Evolutionary conservation across 805 yeast genomes (phyloP), one percentile per base, ranked within the genome.

Genomic region (Candida pseudofarinosa): DNA sequence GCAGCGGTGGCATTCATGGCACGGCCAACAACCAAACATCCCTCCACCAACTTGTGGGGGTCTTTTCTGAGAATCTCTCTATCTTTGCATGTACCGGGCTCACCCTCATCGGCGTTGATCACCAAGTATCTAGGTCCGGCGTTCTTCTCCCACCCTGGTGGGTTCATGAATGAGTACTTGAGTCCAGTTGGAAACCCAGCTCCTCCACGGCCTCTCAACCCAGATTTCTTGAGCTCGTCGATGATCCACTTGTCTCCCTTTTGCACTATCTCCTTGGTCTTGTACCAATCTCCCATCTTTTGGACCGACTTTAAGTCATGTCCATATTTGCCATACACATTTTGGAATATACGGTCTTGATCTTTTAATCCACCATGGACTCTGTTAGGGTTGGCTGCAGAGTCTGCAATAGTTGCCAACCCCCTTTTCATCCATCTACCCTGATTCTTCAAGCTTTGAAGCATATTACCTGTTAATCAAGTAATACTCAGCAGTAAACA

Each of bases 1-100:
- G 95, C 96, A 42, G 95, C 95, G 30, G 93, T 80, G 33, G 95
- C 95, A 65, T 88, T 88, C 95, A 88, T 88, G 32, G 88, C 95
- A 49, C 95, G 74, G 40, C 96, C 96, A 16, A 93, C 89, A 50
- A 88, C 74, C 40, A 88, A 70, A 70, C 96, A 87, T n/a, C 96
- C 96, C 65, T 88, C 96, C 42, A 88, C 85, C 48, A 88, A 80
- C 72, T 87, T 88, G 64, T 88, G 96, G 35, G 96, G 96, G 62
- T 87, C 95, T 65, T 88, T 88, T 63, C 95, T 79, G 60, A 88
- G 83, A 62, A 88, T 88, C 65, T 88, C 95, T 62, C 96, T 79
- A 66, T 88, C 96, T 69, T 88, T 88, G 67, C 96, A 88, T 40
- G 96, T 88, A 48, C 96, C 96, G 12, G 96, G 96, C 67, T 88